Base-by-base conservation (phyloP, 2,329 filamentous ascomycete genomes). In the Fusarium burgessii region DNA sequence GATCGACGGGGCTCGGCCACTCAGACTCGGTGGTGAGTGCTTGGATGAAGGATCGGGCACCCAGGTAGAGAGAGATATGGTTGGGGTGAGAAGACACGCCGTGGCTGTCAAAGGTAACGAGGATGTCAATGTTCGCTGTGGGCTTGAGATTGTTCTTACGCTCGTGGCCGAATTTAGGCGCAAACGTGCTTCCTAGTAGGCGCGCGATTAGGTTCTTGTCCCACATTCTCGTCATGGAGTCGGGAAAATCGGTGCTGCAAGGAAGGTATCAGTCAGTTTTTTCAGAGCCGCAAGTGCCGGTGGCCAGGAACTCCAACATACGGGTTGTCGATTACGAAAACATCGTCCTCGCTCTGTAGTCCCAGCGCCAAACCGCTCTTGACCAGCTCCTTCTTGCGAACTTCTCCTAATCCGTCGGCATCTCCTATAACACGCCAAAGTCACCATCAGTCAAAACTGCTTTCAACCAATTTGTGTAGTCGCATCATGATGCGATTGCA, bases 11-110 rank as follows among this genome's bases (percentile, higher is more conserved):
- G 74, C 88, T 89, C 3, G 89, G 83, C 86, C 89, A 92, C 3
- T 90, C 92, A 7, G 87, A 80, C 72, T 89, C 86, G 52, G 87
- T 86, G 80, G 91, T 89, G 54, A 97, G 86, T 11, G 85, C 81
- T 55, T 86, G 83, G 58, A 97, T 80, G 79, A 97, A 98, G 51
- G 88, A 81, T 47, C 89, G 87, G 10, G 94, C 93, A 62, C 95
- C 96, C 79, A 93, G 87, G 83, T 94, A 94, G 12, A 98, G 88
- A 9, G 94, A 94, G 70, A 93, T 92, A 83, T 99, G 96, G 84
- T 99, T 99, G 25, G 94, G 94, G 81, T 99, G 96, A 45, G 89
- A 89, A 63, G 94, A 97, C 51, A 99, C 87, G 64, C 96, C 96
- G 51, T 82, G 71, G n/a, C 81, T 78, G 83, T 99, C 96, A 78